Conservation (phyloP, 2,329 filamentous ascomycete genomes). For the Zymoseptoria crescenta region DNA sequence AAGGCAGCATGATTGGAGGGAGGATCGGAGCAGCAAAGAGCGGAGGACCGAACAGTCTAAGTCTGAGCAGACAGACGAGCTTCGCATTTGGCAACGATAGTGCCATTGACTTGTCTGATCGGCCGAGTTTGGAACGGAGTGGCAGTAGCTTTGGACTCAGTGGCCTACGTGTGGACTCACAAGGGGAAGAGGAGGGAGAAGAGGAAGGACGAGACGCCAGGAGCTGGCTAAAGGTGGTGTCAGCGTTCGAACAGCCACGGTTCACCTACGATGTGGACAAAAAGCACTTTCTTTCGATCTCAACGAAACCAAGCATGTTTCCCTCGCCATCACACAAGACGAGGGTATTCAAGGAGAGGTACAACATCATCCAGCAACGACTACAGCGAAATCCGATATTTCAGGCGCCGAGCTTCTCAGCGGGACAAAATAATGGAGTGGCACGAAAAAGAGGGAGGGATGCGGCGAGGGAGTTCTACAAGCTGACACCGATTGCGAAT, state of each 20-base stretch:
- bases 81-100: slow-evolving; percentile 50
- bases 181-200: slow-evolving; percentile 48
- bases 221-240: slow-evolving; percentile 75
- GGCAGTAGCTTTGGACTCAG: slow-evolving; percentile 56
- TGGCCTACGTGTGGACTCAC: slow-evolving; percentile 39
- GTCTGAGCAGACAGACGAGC: slow-evolving; percentile 55
- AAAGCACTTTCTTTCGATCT: slow-evolving; percentile 76
- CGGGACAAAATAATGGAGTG: slow-evolving; percentile 36
- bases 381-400: slow-evolving; percentile 90
- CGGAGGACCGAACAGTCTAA: slow-evolving; percentile 26
- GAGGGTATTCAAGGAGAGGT: slow-evolving; percentile 76
- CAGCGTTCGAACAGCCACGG: slow-evolving; percentile 78
- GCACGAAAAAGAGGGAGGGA: slow-evolving; percentile 26
- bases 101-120: slow-evolving; percentile 15
- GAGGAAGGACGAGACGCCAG: slow-evolving; percentile 60
- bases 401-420: slow-evolving; percentile 68
- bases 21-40: slow-evolving; percentile 49
- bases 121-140: slow-evolving; percentile 44
- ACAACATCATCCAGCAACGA: slow-evolving; percentile 85
- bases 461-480: slow-evolving; percentile 64
- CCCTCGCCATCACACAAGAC: slow-evolving; percentile 77
- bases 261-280: slow-evolving; percentile 68
- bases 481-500: slow-evolving; percentile 77
- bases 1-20: slow-evolving; percentile 85
- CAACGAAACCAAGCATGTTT: slow-evolving; percentile 43